Conservation (phyloP, 441 rosid genomes). For the Erodium moschatum region DNA sequence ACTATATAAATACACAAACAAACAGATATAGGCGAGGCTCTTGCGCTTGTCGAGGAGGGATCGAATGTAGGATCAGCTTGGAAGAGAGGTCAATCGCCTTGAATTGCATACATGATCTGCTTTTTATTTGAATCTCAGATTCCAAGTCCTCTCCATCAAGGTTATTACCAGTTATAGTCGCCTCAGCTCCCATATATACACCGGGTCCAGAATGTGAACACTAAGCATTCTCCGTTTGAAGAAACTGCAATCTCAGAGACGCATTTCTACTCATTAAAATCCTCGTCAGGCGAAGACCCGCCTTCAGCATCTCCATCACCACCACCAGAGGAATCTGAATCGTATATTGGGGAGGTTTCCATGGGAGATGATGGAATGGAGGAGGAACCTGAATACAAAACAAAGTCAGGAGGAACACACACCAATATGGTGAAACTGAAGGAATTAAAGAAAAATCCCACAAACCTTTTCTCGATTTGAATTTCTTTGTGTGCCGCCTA, state of each 20-base stretch:
- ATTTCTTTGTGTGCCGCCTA: slow-evolving; percentile 82
- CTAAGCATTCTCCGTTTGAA: not conserved
- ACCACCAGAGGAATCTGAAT: slow-evolving; percentile 52
- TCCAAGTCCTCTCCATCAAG: too few species aligned
- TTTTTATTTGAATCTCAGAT: too few species aligned
- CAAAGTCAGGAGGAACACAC: not conserved
- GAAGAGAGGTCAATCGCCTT: too few species aligned
- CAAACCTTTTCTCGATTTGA: slow-evolving; percentile 73
- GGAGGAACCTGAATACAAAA: slow-evolving; percentile 51
- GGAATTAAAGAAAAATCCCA: not conserved
- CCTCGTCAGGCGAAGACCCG: slow-evolving; percentile 80
- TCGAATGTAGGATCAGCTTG: not conserved
- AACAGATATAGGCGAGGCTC: not conserved
- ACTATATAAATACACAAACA: not conserved
- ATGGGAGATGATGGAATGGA: slow-evolving; percentile 68
- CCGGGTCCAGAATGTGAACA: not conserved
- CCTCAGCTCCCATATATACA: not conserved
- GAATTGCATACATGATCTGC: too few species aligned
- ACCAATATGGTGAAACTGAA: not conserved
- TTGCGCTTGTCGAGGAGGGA: not conserved
- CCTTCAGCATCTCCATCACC: slow-evolving; percentile 15
- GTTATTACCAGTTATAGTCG: not conserved
- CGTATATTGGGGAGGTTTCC: slow-evolving; percentile 48
- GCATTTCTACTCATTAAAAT: slow-evolving; percentile 42
- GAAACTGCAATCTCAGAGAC: not conserved